Evolutionary conservation across 2,329 filamentous ascomycete species (phyloP).

Genomic region (Thelonectria rubi): DNA sequence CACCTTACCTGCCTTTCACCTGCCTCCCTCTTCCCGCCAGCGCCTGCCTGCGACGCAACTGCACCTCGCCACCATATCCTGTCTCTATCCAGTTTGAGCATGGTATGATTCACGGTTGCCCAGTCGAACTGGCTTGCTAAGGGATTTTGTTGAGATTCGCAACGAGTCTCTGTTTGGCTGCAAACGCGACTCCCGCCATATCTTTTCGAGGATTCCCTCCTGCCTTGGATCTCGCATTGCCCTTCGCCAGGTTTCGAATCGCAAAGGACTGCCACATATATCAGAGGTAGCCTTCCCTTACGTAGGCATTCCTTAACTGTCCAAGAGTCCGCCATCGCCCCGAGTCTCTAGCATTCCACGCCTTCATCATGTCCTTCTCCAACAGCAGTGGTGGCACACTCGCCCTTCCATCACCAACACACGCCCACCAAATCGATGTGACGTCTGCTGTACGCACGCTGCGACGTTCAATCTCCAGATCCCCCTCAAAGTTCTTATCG

Average conservation of each 20-base stretch:
- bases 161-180: constrained; percentile 29
- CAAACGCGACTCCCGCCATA: constrained; percentile 24
- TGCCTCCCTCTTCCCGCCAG: constrained; percentile 28
- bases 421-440: constrained; percentile 83
- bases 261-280: constrained; percentile 27
- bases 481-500: constrained; percentile 86
- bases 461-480: constrained; percentile 87
- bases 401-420: constrained; percentile 86
- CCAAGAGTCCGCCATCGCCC: constrained; percentile 38
- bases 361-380: constrained; percentile 64
- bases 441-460: constrained; percentile 84
- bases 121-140: constrained; percentile 42
- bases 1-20: constrained; percentile 28
- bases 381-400: constrained; percentile 76
- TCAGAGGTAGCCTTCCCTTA: constrained; percentile 25
- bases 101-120: constrained; percentile 41
- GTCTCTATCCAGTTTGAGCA: constrained; percentile 37
- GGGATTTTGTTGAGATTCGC: constrained; percentile 40
- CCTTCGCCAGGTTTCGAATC: constrained; percentile 25
- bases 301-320: constrained; percentile 43
- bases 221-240: constrained; percentile 23
- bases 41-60: constrained; percentile 28
- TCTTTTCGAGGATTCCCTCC: constrained; percentile 22
- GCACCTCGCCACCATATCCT: constrained; percentile 22
- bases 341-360: constrained; percentile 42